Evolutionary conservation across 495 filamentous ascomycete species (phyloP).

Genomic region (Talaromyces borbonicus): DNA sequence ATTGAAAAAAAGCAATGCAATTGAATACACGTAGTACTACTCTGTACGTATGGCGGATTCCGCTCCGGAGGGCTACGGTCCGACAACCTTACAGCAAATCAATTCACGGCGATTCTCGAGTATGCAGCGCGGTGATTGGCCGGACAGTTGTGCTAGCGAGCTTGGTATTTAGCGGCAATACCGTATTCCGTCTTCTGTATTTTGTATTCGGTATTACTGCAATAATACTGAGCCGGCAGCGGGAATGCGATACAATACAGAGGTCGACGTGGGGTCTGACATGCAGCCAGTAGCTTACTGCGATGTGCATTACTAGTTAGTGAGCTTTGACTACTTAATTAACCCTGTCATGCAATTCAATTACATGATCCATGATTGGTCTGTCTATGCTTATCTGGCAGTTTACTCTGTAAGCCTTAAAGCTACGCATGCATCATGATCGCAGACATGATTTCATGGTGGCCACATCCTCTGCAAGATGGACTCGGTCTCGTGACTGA

Average conservation of each 20-base stretch:
- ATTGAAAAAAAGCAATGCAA: too few relatives aligned
- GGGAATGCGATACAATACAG: too few relatives aligned
- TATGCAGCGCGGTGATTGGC: background rate
- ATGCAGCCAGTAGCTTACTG: too few relatives aligned
- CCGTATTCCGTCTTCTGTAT: too few relatives aligned
- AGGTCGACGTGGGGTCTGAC: too few relatives aligned
- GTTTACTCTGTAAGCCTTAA: too few relatives aligned
- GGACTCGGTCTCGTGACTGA: too few relatives aligned
- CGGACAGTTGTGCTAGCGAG: too few relatives aligned
- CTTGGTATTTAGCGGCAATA: background rate
- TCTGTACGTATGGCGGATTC: constrained; percentile 5
- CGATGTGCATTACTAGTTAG: too few relatives aligned
- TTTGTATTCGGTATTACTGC: background rate
- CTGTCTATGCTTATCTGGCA: background rate
- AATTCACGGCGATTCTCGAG: background rate
- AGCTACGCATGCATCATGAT: too few relatives aligned
- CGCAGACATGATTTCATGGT: background rate
- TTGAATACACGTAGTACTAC: too few relatives aligned
- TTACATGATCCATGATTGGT: background rate
- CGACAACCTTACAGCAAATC: constrained; percentile 1
- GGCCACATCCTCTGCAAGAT: background rate
- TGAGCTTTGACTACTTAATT: too few relatives aligned
- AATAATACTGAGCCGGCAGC: background rate
- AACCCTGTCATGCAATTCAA: constrained; percentile 2
- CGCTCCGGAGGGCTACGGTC: constrained; percentile 5